Evolutionary conservation across 768 basidiomycete genomes (phyloP), one percentile per base, ranked within the genome.

Genomic region (Boletus sp.): DNA sequence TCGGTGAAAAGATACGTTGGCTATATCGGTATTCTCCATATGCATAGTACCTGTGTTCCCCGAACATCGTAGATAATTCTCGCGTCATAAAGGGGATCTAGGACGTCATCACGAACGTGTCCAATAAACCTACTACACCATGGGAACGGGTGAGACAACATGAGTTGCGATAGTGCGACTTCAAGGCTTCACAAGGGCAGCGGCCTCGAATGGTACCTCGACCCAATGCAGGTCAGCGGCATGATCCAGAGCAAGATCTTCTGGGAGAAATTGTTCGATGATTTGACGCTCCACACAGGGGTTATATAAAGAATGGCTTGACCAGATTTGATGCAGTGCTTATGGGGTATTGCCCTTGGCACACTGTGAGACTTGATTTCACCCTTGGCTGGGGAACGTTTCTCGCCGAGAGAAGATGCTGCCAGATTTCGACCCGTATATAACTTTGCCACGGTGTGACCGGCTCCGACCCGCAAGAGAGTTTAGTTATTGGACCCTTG

Each of bases 391-490:
- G 17, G 29, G 29, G 51, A 41, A 30, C 1, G 15, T 33, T n/a
- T 25, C 25, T 25, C 25, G 25, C 38, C 34, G 53, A 57, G 50
- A 19, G 25, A 34, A 44, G 39, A 32, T 47, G 34, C 13, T 40
- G n/a, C 14, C 29, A 49, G 30, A 56, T 30, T 41, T 35, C n/a
- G 2, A 15, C 45, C 45, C 44, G 30, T 32, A 32, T 33, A 25
- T 25, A 25, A 25, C 5, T 25, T 25, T 25, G 25, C 25, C 25
- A 25, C 3, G 21, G 37, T 14, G 40, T 14, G 40, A n/a, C 47
- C 55, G 50, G 44, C 33, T 44, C 61, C 43, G 58, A 54, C 37
- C 13, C n/a, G 49, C 45, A 50, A 47, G 41, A 61, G 53, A 38
- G 54, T 54, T 58, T 43, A 48, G 40, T 52, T 42, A 57, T 34